phyloP scores from a whole-genome alignment of 805 yeast genomes.

The Schizosaccharomyces japonicus region DNA sequence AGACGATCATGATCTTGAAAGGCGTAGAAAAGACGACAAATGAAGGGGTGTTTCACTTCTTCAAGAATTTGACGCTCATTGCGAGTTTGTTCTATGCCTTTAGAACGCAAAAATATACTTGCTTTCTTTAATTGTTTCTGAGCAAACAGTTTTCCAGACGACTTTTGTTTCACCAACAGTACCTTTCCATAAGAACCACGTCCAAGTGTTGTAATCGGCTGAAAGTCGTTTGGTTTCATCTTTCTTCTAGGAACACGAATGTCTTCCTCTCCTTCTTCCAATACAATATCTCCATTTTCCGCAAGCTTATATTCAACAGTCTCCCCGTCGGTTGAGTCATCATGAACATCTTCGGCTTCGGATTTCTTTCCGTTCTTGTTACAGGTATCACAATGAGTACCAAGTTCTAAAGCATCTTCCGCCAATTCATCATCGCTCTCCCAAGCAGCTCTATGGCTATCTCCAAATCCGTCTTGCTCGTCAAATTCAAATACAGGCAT shows the following conservation, averaged over 20 bases:
- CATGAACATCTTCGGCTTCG: not conserved
- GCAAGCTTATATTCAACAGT: conserved; percentile 1
- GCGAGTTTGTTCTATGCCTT: conserved; percentile 50
- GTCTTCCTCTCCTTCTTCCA: not conserved
- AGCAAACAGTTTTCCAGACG: conserved; percentile 47
- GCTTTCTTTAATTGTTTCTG: conserved; percentile 74
- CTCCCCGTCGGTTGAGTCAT: not conserved
- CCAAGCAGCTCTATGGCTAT: not conserved
- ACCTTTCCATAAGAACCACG: conserved; percentile 81
- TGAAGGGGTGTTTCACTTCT: conserved; percentile 53
- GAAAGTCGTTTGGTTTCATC: conserved; percentile 29
- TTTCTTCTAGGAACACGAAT: conserved; percentile 9
- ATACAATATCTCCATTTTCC: not conserved
- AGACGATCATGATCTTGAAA: conserved; percentile 59
- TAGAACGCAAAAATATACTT: conserved; percentile 34
- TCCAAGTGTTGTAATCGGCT: conserved; percentile 54
- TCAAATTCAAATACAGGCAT: not conserved
- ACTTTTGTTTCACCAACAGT: conserved; percentile 40
- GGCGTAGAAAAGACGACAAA: conserved; percentile 61
- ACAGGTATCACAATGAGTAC: not conserved
- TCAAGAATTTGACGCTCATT: conserved; percentile 54
- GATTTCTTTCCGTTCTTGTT: not conserved
- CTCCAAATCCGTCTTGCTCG: not conserved
- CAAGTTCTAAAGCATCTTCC: not conserved
- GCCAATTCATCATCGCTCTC: not conserved